Base-by-base conservation (phyloP, 2,329 filamentous ascomycete species). In the Fusarium pseudocircinatum region DNA sequence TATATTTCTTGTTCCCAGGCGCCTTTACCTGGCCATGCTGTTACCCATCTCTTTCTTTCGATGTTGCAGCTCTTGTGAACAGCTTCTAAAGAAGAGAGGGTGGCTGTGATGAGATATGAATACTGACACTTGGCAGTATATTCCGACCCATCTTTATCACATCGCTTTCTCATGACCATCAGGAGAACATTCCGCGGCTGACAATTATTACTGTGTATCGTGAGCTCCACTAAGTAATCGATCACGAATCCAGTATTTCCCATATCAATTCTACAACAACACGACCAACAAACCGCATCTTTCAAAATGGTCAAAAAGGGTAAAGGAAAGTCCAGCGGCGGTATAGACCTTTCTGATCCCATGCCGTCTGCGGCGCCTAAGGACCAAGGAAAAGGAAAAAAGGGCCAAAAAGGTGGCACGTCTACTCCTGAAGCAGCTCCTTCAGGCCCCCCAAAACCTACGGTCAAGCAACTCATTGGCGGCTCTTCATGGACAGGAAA, bases 401-500 rank as follows among this genome's bases (percentile, higher is more conserved):
- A 84, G 60, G 79, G 77, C 11, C 75, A 80, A 59, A 84, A 80
- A 28, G 76, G 79, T n/a, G 53, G 76, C 12, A 72, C 73, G 43
- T 72, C 71, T 32, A 78, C 63, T 63, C 75, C 76, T 72, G 83
- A 80, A 60, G 80, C 79, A 69, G 79, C 79, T 68, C 81, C 79
- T 20, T 72, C 79, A 5, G 86, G 83, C 0, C 87, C 87, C 7
- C 88, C 88, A 0, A 90, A 91, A 75, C 90, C 89, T 20, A 91
- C 91, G 4, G 88, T 88, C 49, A 92, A 92, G 82, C 94, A 97
- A 76, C 85, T 99, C 74, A 97, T 99, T 79, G 96, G 95, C 46
- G 96, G 96, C 54, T 91, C 94, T 66, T 98, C 95, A 76, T 99
- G 96, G 96, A 99, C 96, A 0, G 96, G 96, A 44, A 99, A 99